phyloP scores from a whole-genome alignment of 2,329 filamentous ascomycete species.

The Proliferodiscus dingleyae region DNA sequence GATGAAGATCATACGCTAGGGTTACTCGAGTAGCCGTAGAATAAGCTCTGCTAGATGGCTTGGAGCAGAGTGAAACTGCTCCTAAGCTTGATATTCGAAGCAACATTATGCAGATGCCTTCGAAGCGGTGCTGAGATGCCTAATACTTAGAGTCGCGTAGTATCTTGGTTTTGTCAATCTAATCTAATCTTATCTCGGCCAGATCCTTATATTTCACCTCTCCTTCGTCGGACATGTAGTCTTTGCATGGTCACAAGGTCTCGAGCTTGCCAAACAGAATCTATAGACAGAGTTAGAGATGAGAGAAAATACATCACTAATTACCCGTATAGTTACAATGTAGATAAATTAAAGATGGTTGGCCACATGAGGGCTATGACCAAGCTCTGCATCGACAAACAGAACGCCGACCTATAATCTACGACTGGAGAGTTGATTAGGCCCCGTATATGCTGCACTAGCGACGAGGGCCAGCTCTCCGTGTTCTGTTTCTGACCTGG shows the following conservation, averaged over 20 bases:
- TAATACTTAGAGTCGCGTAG: too few relatives aligned
- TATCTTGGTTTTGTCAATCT: neutral
- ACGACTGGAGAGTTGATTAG: neutral
- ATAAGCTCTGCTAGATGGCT: slow-evolving; percentile 10
- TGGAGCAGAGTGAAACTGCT: neutral
- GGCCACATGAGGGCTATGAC: too few relatives aligned
- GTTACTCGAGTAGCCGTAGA: slow-evolving; percentile 12
- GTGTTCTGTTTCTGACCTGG: neutral
- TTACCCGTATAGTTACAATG: neutral
- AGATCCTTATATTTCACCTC: too few relatives aligned
- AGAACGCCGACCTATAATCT: neutral
- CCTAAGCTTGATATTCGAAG: slow-evolving; percentile 9
- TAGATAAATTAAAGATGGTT: too few relatives aligned
- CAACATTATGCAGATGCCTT: slow-evolving; percentile 12
- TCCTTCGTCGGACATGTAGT: too few relatives aligned
- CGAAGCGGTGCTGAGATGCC: neutral
- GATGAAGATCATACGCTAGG: slow-evolving; percentile 63
- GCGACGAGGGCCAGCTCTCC: slow-evolving; percentile 21
- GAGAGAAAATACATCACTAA: neutral
- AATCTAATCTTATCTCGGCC: neutral
- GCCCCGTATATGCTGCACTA: slow-evolving; percentile 28
- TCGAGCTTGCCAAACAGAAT: too few relatives aligned
- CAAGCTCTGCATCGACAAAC: neutral
- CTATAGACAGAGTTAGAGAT: neutral
- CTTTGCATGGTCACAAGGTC: neutral